Base-by-base conservation (phyloP, 1,284 basidiomycete species). In the Meira nashicola region DNA sequence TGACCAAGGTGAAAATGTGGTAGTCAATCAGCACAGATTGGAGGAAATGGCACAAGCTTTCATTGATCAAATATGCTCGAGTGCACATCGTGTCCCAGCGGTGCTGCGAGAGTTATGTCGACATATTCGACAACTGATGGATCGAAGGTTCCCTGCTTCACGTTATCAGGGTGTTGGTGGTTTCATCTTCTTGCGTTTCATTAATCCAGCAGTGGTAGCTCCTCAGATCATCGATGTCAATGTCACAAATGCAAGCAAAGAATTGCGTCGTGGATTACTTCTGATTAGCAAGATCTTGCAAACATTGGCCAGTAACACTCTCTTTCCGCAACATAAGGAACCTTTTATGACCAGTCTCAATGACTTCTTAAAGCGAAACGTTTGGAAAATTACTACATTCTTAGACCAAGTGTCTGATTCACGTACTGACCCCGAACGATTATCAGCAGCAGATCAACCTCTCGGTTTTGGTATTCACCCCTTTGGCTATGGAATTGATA, bases 171-270 rank as follows among this genome's bases (percentile, higher is more conserved):
- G 73, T 25, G 69, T 73, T 10, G 73, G 71, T 4, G 73, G 71
- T 25, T 69, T 75, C 54, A 73, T 75, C 56, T 73, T 75, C 51
- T 62, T 75, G 28, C 67, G 73, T 37, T 71, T 75, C 61, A 75
- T 75, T 62, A 70, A 64, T 40, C 73, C 73, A 1, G 73, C 70
- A 11, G 65, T 75, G 11, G 73, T 73, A 6, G 67, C 73, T 39
- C 73, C 73, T 5, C 65, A 73, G 56, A 70, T 68, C 54, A 75
- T 75, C 63, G 73, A 75, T 49, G 67, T 75, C 63, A 70, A 75
- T 48, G 60, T 75, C 10, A 67, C 70, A 0, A 67, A 64, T 1
- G 63, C 69, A 1, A 64, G 65, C 49, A 68, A 65, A 43, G 73
- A 73, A 43, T 57, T 73, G 1, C 67, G 71, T 15, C 59, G 71